Evolutionary conservation across 345 rosid species (phyloP).

Genomic region (Triadica sebifera): DNA sequence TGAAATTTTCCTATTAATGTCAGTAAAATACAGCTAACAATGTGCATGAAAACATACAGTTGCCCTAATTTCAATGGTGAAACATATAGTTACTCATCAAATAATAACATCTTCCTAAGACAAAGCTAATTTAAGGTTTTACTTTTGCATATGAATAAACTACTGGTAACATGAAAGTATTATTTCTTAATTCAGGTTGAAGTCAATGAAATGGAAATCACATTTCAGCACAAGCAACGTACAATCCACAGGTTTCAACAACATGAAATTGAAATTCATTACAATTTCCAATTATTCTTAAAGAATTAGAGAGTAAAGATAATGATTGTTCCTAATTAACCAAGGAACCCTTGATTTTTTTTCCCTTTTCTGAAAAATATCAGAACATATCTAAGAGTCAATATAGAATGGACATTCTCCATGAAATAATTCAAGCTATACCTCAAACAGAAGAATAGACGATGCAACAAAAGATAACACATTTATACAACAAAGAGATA

Average conservation of each 20-base stretch:
- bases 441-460: neutral
- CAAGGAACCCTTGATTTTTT: neutral
- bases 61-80: too few species aligned
- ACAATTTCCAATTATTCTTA: too few species aligned
- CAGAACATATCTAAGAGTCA: too few species aligned
- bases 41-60: too few species aligned
- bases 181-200: neutral
- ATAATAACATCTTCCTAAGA: too few species aligned
- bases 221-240: neutral
- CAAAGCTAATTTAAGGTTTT: too few species aligned
- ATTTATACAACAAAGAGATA: neutral
- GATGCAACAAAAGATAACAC: too few species aligned
- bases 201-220: neutral
- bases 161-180: neutral
- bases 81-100: too few species aligned
- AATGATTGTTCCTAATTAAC: neutral
- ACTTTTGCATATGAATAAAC: neutral
- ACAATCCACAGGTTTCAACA: neutral
- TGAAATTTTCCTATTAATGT: too few species aligned
- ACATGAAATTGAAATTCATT: neutral
- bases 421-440: neutral
- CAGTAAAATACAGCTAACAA: too few species aligned
- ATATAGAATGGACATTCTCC: neutral
- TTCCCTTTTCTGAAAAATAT: neutral
- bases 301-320: neutral